Percentiles rank a stretch among this genome's conserved stretches.
These are phyloP conservation scores for Candida neerlandica DNA, from an alignment of 1,139 yeast species.

Conservation along the genomic window DNA sequence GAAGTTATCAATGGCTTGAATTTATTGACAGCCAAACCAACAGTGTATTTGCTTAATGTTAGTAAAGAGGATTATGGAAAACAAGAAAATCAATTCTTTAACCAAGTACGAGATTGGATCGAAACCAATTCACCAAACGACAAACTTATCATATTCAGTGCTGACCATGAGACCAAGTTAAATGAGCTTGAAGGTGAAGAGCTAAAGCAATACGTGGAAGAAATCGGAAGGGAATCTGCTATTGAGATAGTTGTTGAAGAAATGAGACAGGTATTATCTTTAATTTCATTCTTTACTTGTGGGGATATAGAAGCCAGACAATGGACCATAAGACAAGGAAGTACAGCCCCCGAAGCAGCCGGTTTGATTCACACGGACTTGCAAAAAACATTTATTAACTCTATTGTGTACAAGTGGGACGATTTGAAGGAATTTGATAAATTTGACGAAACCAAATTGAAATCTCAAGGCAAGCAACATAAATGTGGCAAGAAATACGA, in stretches of 20 bases:
- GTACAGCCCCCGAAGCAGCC: slow-evolving; percentile 90
- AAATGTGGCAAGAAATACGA: slow-evolving; percentile 71
- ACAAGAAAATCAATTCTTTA: slow-evolving; percentile 48
- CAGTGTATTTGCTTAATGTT: slow-evolving; percentile 62
- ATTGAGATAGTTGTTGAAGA: slow-evolving; percentile 51
- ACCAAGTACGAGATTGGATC: slow-evolving; percentile 54
- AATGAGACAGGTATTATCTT: slow-evolving; percentile 68
- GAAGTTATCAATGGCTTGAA: slow-evolving; percentile 60
- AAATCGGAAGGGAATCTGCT: slow-evolving; percentile 30
- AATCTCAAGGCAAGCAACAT: slow-evolving; percentile 52
- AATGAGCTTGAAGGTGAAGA: slow-evolving; percentile 25
- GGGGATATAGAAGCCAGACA: slow-evolving; percentile 90
- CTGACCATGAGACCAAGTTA: slow-evolving; percentile 54
- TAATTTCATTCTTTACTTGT: slow-evolving; percentile 88
- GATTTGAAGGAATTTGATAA: slow-evolving; percentile 51
- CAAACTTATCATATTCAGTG: slow-evolving; percentile 58
- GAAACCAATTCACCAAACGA: slow-evolving; percentile 57
- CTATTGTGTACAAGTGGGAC: slow-evolving; percentile 82
- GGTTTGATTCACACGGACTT: slow-evolving; percentile 91
- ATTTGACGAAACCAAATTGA: slow-evolving; percentile 47
- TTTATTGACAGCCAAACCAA: slow-evolving; percentile 71
- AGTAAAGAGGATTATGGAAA: slow-evolving; percentile 54
- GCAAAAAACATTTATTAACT: slow-evolving; percentile 79
- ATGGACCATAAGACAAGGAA: slow-evolving; percentile 83
- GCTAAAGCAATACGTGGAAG: slow-evolving; percentile 19